phyloP scores from a whole-genome alignment of 2,329 filamentous ascomycete species.

The Ascosphaera aggregata region DNA sequence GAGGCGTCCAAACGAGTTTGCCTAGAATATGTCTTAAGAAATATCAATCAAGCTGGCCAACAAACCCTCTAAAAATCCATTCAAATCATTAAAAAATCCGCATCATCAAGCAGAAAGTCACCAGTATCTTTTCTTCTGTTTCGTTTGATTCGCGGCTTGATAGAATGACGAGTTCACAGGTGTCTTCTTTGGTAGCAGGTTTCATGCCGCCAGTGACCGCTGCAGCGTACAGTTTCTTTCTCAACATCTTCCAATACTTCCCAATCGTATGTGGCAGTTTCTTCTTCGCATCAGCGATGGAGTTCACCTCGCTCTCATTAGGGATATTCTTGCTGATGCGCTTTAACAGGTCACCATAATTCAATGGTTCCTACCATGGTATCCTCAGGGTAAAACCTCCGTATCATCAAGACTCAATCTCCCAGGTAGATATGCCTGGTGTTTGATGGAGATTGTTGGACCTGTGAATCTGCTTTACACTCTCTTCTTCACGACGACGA shows the following conservation, averaged over 20 bases:
- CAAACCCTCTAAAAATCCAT: no score
- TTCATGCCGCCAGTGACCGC: constrained; percentile 17
- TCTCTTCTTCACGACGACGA: constrained; percentile 41
- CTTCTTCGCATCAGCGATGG: constrained; percentile 2
- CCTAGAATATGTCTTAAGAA: no score
- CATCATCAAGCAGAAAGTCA: no score
- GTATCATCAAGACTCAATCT: constrained; percentile 50
- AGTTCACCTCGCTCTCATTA: neutral
- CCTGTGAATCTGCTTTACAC: constrained; percentile 58
- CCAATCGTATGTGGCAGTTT: constrained; percentile 15
- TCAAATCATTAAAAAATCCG: no score
- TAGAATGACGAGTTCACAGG: constrained; percentile 6
- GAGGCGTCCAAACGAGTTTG: no score
- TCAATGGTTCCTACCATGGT: constrained; percentile 61
- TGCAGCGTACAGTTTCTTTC: constrained; percentile 13
- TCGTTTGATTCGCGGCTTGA: neutral
- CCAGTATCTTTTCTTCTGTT: no score
- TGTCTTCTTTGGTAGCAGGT: constrained; percentile 10
- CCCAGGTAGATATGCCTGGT: constrained; percentile 73
- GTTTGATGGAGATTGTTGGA: constrained; percentile 65
- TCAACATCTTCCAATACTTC: constrained; percentile 20
- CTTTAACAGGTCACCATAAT: constrained; percentile 36
- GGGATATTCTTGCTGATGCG: constrained; percentile 6
- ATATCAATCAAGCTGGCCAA: no score
- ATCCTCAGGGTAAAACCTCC: constrained; percentile 86